phyloP scores from a whole-genome alignment of 1,284 basidiomycete species.

The Entoloma clypeatum region DNA sequence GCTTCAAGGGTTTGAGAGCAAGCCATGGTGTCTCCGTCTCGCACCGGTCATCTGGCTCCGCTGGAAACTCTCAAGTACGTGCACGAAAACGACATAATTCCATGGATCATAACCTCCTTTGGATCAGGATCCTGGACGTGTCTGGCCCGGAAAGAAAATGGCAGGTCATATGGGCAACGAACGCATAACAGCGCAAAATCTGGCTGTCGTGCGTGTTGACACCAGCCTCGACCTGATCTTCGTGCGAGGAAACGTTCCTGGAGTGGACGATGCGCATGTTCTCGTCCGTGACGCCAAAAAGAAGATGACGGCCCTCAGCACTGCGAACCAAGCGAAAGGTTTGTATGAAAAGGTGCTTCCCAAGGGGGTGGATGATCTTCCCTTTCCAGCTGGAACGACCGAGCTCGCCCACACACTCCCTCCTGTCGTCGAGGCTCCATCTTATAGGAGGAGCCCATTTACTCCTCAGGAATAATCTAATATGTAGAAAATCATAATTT shows the following conservation, averaged over 20 bases:
- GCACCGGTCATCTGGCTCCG: conserved; percentile 91
- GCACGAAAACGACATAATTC: conserved; percentile 5
- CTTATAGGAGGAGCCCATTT: conserved; percentile 74
- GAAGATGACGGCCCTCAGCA: conserved; percentile 62
- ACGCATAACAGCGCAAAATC: conserved; percentile 84
- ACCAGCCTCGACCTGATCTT: conserved; percentile 83
- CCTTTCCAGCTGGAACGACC: conserved; percentile 88
- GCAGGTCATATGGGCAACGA: conserved; percentile 89
- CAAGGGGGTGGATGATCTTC: conserved; percentile 78
- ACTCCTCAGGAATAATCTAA: conserved; percentile 60
- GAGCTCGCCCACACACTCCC: conserved; percentile 70
- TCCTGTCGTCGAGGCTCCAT: conserved; percentile 61
- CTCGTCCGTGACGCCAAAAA: conserved; percentile 83
- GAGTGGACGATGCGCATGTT: conserved; percentile 73
- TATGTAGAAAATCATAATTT: conserved; percentile 2
- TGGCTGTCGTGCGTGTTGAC: conserved; percentile 88
- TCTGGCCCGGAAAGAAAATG: conserved; percentile 99
- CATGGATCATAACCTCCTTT: conserved; percentile 10
- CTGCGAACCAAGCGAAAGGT: conserved; percentile 70
- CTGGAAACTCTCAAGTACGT: conserved; percentile 88
- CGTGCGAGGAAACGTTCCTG: conserved; percentile 73
- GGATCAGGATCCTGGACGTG: conserved; percentile 87
- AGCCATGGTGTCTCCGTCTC: conserved; percentile 97
- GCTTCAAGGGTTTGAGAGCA: conserved; percentile 87
- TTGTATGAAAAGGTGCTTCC: conserved; percentile 80